Evolutionary conservation across 805 yeast species (phyloP).

Genomic region (Candida verbasci): DNA sequence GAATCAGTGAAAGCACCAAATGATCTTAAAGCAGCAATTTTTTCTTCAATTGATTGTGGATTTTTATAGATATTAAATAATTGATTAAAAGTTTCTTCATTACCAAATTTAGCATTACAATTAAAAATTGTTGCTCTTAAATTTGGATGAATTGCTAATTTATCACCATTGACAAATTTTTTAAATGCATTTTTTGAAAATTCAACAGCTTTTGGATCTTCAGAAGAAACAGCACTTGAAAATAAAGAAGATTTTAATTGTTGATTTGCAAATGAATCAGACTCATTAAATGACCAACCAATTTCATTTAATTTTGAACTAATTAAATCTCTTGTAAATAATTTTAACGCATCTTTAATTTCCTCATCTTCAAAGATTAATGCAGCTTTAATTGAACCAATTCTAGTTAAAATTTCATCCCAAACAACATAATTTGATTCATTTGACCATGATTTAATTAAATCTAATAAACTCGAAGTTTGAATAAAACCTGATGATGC

Average conservation of each 20-base stretch:
- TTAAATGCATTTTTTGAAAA: conserved; percentile 49
- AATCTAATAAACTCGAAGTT: conserved; percentile 54
- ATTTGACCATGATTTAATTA: conserved; percentile 55
- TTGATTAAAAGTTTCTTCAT: conserved; percentile 56
- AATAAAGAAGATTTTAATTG: conserved; percentile 65
- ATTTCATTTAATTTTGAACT: conserved; percentile 47
- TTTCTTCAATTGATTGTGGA: conserved; percentile 63
- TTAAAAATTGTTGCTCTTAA: conserved; percentile 62
- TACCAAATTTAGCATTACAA: conserved; percentile 65
- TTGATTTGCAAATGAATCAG: conserved; percentile 57
- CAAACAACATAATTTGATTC: conserved; percentile 66
- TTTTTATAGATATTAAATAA: conserved; percentile 56
- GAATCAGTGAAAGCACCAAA: conserved; percentile 60
- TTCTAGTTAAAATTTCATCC: conserved; percentile 52
- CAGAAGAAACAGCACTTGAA: conserved; percentile 53
- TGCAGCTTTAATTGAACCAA: conserved; percentile 46
- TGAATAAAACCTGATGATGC: conserved; percentile 67
- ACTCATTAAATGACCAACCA: conserved; percentile 61
- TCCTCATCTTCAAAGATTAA: conserved; percentile 52
- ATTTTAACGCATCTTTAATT: conserved; percentile 44
- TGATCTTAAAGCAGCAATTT: conserved; percentile 61
- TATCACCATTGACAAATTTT: conserved; percentile 57
- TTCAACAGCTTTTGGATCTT: conserved; percentile 42
- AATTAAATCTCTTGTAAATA: conserved; percentile 53
- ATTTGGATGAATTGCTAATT: conserved; percentile 68